A percentile compares a stretch with the other conserved stretches of the same genome.
Conservation (phyloP, 23 red algal genomes). For the Cyanidium caldarium region DNA sequence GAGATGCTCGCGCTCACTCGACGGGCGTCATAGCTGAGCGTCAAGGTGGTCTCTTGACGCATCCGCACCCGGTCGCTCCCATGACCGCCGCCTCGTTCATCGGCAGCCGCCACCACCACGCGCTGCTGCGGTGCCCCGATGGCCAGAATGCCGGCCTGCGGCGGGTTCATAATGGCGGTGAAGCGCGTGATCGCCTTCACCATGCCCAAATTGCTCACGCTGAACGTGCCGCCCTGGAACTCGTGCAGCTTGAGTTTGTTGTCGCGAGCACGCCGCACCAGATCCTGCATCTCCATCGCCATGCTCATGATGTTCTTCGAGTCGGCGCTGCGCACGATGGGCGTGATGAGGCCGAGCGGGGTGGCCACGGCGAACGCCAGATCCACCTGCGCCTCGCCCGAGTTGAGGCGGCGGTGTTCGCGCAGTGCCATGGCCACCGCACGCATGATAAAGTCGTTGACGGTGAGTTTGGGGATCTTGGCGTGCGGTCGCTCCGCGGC, state of each 20-base stretch:
- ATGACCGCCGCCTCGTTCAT: constrained; percentile 11
- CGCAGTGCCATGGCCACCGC: constrained; percentile 68
- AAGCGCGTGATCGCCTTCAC: constrained; percentile 60
- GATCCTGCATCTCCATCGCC: constrained; percentile 47
- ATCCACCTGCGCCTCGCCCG: not conserved
- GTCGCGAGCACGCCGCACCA: constrained; percentile 60
- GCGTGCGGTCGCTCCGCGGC: constrained; percentile 18
- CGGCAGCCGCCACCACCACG: constrained; percentile 38
- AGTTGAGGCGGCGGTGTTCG: not conserved
- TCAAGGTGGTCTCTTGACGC: not conserved
- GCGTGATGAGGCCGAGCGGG: constrained; percentile 55
- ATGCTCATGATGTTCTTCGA: constrained; percentile 66
- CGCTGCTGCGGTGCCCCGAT: constrained; percentile 41
- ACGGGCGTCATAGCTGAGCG: not conserved
- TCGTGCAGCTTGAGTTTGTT: constrained; percentile 57
- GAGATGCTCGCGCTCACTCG: not conserved
- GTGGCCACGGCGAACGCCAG: not conserved
- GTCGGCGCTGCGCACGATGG: constrained; percentile 79
- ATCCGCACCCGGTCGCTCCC: too few species aligned
- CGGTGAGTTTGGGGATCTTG: constrained; percentile 43
- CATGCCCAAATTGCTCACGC: constrained; percentile 85
- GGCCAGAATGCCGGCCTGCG: constrained; percentile 94
- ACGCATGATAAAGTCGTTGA: constrained; percentile 96
- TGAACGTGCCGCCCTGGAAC: constrained; percentile 95
- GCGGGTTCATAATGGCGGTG: constrained; percentile 92